Conservation (phyloP, 2,329 filamentous ascomycete genomes). For the Aspergillus persii region DNA sequence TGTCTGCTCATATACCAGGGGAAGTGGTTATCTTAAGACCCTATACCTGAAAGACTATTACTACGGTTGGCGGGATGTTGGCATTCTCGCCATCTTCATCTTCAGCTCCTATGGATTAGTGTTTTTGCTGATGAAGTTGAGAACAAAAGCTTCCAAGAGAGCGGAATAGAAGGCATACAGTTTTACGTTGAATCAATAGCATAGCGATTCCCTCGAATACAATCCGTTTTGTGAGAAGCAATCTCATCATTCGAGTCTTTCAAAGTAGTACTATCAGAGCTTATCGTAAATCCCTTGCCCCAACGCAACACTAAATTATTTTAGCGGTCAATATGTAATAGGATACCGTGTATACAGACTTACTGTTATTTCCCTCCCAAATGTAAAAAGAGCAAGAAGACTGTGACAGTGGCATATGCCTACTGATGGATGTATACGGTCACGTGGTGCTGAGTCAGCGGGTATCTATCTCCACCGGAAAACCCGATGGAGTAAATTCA, state of each 20-base stretch:
- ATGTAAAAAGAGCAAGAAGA: neutral
- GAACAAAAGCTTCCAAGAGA: conserved; percentile 1
- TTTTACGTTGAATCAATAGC: no score
- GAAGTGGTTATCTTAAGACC: neutral
- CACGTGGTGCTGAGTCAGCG: neutral
- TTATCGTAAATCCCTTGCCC: no score
- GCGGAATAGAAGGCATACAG: neutral
- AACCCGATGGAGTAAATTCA: neutral
- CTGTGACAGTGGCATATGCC: no score
- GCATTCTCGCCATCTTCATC: neutral
- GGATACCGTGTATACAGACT: no score
- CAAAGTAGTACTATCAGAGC: no score
- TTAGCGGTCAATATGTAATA: no score
- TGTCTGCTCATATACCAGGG: neutral
- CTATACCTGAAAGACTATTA: neutral
- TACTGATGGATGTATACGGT: no score
- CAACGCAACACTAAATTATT: no score
- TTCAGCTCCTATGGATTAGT: neutral
- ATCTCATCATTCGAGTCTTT: no score
- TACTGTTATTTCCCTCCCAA: no score
- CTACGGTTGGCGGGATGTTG: neutral
- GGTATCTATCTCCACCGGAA: neutral
- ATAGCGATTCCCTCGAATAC: no score
- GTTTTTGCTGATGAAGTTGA: neutral
- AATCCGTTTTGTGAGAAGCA: no score